phyloP scores from a whole-genome alignment of 768 basidiomycete species.

The Peribolospora baueri region DNA sequence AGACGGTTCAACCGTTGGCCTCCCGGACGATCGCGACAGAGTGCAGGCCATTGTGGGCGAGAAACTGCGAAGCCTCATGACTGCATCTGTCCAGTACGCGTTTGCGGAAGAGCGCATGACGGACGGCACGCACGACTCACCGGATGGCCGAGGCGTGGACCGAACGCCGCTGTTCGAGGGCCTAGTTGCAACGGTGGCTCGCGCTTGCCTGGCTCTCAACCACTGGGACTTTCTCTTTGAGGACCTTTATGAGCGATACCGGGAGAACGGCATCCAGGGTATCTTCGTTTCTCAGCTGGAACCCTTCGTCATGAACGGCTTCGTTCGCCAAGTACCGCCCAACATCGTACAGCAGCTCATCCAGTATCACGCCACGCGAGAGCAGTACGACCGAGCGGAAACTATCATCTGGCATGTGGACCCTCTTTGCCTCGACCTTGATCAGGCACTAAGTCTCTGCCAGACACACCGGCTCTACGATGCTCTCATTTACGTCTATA shows the following conservation, averaged over 20 bases:
- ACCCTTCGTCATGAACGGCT: conserved; percentile 47
- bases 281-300: conserved; percentile 70
- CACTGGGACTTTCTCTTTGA: conserved; percentile 77
- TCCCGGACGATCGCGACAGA: conserved; percentile 41
- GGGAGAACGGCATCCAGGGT: conserved; percentile 50
- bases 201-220: conserved; percentile 52
- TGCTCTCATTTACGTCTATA: conserved; percentile 82
- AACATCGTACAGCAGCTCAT: conserved; percentile 67
- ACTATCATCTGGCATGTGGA: conserved; percentile 90
- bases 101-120: conserved; percentile 90
- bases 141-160: conserved; percentile 75
- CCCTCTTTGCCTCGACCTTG: conserved; percentile 68
- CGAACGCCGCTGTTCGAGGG: conserved; percentile 70
- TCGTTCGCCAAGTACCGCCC: conserved; percentile 55
- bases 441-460: conserved; percentile 72
- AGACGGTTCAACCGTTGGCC: conserved; percentile 51
- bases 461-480: conserved; percentile 65
- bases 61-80: conserved; percentile 58
- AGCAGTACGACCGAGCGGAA: conserved; percentile 52
- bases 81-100: conserved; percentile 61
- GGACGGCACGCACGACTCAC: conserved; percentile 57
- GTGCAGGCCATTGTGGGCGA: conserved; percentile 42
- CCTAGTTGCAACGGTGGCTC: conserved; percentile 49
- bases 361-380: conserved; percentile 44
- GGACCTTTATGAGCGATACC: conserved; percentile 74